phyloP scores from a whole-genome alignment of 305 asterid genomes.

The Stenogyne calaminthoides region DNA sequence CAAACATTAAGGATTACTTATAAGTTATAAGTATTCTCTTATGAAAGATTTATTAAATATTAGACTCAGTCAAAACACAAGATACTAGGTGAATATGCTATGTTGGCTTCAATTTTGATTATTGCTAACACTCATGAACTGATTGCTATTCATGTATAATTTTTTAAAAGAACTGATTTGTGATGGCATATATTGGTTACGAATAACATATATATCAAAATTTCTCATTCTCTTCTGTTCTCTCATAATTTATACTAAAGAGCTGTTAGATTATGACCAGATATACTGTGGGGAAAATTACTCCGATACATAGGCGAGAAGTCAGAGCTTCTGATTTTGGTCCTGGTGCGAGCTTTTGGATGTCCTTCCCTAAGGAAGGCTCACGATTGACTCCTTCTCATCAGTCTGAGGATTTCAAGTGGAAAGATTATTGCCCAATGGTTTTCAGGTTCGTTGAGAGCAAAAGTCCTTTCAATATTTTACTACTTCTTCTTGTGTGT shows the following conservation, averaged over 20 bases:
- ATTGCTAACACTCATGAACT: background rate
- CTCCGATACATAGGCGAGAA: slow-evolving; percentile 95
- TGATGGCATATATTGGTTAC: slow-evolving; percentile 10
- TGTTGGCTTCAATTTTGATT: too few relatives aligned
- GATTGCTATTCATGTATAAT: slow-evolving; percentile 5
- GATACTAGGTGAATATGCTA: too few relatives aligned
- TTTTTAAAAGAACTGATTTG: slow-evolving; percentile 16
- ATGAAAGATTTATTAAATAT: too few relatives aligned
- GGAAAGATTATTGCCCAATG: slow-evolving; percentile 99
- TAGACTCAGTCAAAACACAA: too few relatives aligned
- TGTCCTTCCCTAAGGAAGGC: slow-evolving; percentile 91
- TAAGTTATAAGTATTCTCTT: too few relatives aligned
- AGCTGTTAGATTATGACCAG: slow-evolving; percentile 47
- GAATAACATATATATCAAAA: slow-evolving; percentile 2
- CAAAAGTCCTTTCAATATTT: background rate
- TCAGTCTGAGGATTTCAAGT: slow-evolving; percentile 95
- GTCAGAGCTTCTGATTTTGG: slow-evolving; percentile 90
- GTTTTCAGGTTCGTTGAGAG: slow-evolving; percentile 83
- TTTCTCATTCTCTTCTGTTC: slow-evolving; percentile 15
- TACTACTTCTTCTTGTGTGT: too few relatives aligned
- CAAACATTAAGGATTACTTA: too few relatives aligned
- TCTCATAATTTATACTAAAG: slow-evolving; percentile 29
- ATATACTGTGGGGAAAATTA: slow-evolving; percentile 96
- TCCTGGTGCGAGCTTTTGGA: slow-evolving; percentile 90
- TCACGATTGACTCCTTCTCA: slow-evolving; percentile 91